These are phyloP conservation scores for Deinandra increscens DNA, from an alignment of 129 eudicot species.

Conservation along the genomic window DNA sequence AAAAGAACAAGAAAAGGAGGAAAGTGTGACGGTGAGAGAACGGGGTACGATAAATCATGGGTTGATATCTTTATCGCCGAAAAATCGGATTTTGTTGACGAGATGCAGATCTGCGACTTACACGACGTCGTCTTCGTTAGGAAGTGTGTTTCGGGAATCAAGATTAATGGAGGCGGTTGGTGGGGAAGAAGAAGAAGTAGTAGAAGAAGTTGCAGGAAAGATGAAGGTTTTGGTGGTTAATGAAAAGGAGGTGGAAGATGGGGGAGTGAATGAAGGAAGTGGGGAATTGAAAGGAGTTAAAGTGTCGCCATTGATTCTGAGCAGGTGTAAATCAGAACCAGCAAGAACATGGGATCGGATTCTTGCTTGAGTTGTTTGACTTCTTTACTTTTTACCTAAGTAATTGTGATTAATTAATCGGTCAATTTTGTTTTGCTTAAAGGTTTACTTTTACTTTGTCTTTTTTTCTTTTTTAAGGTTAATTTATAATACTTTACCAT, in stretches of 20 bases:
- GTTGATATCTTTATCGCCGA: conserved; percentile 47
- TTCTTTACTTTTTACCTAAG: neutral
- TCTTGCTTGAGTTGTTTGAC: conserved; percentile 24
- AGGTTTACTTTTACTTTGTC: neutral
- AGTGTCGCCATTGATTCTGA: conserved; percentile 47
- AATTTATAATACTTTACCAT: too few species aligned
- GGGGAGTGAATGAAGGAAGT: neutral
- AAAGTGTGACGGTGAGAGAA: neutral
- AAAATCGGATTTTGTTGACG: conserved; percentile 67
- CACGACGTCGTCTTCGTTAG: conserved; percentile 74
- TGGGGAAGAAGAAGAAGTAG: conserved; percentile 18
- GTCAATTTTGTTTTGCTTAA: neutral
- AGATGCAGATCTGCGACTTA: conserved; percentile 95
- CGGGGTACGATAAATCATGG: conserved; percentile 2
- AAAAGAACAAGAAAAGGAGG: neutral
- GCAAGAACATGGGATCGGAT: conserved; percentile 66
- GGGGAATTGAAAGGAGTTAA: conserved; percentile 27
- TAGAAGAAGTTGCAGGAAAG: conserved; percentile 17
- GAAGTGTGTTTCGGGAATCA: conserved; percentile 52
- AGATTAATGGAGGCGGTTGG: too few species aligned
- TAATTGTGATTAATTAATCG: conserved; percentile 30
- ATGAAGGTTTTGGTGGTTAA: neutral
- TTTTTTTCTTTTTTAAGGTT: too few species aligned
- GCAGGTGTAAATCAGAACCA: conserved; percentile 82
- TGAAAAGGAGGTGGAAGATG: conserved; percentile 16